Percentiles rank a stretch among this genome's conserved stretches.
Conservation (phyloP, 176 grass and related monocot genomes). For the Phoenix dactylifera region DNA sequence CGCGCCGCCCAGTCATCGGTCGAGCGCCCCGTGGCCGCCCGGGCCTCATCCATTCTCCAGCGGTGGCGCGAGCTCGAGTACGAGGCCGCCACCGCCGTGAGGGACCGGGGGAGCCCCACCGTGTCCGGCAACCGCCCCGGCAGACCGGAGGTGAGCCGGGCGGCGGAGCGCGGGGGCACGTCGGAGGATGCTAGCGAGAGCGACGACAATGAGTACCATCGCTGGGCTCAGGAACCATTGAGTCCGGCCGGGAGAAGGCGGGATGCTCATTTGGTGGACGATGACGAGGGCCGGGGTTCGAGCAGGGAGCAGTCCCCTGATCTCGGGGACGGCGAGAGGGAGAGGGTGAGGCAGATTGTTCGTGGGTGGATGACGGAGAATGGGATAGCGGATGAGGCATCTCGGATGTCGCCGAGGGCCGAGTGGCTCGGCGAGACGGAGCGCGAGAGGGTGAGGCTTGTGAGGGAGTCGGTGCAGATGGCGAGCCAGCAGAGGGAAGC, state of each 20-base stretch:
- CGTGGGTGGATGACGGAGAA: slow-evolving; percentile 38
- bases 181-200: neutral
- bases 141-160: too few relatives aligned
- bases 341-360: slow-evolving; percentile 66
- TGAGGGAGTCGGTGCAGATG: slow-evolving; percentile 52
- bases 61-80: slow-evolving; percentile 20
- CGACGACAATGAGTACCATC: slow-evolving; percentile 3
- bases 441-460: slow-evolving; percentile 54
- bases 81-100: slow-evolving; percentile 5
- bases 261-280: too few relatives aligned
- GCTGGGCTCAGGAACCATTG: too few relatives aligned
- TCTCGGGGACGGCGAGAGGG: slow-evolving; percentile 46
- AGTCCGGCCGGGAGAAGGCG: too few relatives aligned
- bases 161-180: neutral
- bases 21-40: slow-evolving; percentile 32
- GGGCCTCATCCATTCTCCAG: slow-evolving; percentile 27
- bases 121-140: neutral
- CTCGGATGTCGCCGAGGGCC: slow-evolving; percentile 5
- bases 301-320: slow-evolving; percentile 58
- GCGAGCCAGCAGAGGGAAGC: slow-evolving; percentile 17
- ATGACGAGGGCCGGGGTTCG: slow-evolving; percentile 18
- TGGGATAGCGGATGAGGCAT: neutral
- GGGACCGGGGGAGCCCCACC: slow-evolving; percentile 17
- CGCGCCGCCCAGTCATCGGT: slow-evolving; percentile 30
- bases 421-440: slow-evolving; percentile 57